phyloP scores from a whole-genome alignment of 192 early-diverging fungal genomes.

The Backusella macrospora region DNA sequence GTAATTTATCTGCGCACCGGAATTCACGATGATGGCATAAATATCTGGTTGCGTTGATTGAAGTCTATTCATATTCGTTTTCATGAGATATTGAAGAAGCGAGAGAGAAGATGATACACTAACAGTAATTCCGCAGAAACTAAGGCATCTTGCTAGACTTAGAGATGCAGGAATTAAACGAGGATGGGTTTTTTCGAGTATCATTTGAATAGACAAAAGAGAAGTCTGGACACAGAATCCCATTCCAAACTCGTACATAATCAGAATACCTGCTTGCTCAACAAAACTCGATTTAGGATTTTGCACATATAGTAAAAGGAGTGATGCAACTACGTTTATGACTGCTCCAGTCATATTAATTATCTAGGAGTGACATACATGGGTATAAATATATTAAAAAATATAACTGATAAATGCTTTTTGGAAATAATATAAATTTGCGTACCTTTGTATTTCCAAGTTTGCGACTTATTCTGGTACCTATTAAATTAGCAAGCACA shows the following conservation, averaged over 20 bases:
- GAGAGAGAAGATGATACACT: neutral
- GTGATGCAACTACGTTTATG: neutral
- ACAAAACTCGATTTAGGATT: neutral
- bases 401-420: too few species aligned
- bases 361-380: neutral
- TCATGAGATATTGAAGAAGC: neutral
- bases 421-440: too few species aligned
- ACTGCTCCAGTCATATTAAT: neutral
- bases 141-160: neutral
- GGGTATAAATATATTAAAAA: too few species aligned
- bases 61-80: neutral
- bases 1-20: neutral
- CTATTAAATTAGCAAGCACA: neutral
- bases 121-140: neutral
- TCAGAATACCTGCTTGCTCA: neutral
- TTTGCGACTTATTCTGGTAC: neutral
- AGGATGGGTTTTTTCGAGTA: neutral
- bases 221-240: neutral
- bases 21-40: neutral
- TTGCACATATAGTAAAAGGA: neutral
- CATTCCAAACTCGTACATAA: slow-evolving; percentile 12
- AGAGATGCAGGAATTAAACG: neutral
- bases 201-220: neutral
- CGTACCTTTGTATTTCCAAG: neutral
- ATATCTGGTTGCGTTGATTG: neutral